Conservation (phyloP, 345 rosid genomes). For the Ailanthus altissimus region DNA sequence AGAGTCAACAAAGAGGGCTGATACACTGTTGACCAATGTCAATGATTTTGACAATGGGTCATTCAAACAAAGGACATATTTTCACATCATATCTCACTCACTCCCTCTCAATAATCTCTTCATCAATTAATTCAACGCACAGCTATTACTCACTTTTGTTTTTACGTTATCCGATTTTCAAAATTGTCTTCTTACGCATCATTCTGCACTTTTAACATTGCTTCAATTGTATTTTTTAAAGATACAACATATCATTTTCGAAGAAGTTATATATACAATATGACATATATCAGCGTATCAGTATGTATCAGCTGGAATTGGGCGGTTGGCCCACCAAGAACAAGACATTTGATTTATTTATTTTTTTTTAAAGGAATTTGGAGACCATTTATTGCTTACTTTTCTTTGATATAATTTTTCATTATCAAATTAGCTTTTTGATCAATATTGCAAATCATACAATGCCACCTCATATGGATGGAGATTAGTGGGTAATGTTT, state of each 20-base stretch:
- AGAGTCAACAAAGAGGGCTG: constrained; percentile 3
- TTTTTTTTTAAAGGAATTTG: no score
- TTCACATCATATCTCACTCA: background rate
- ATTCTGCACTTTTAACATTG: background rate
- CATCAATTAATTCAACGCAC: constrained; percentile 2
- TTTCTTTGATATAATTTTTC: background rate
- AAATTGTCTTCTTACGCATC: background rate
- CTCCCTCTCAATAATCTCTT: background rate
- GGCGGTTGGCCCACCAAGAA: background rate
- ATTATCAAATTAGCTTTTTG: background rate
- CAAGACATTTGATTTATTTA: no score
- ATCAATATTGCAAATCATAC: background rate
- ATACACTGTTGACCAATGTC: background rate
- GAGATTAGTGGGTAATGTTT: no score
- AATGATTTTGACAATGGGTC: constrained; percentile 18
- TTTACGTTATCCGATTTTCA: background rate
- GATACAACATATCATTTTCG: background rate
- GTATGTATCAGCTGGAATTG: constrained; percentile 4
- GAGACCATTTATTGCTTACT: background rate
- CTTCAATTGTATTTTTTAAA: background rate
- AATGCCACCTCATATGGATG: background rate
- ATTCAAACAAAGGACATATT: background rate
- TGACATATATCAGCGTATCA: no score
- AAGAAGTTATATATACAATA: no score
- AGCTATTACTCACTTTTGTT: constrained; percentile 9